Percentiles rank a stretch among this genome's conserved stretches.
Evolutionary conservation across 768 basidiomycete species (phyloP).

Genomic region (Lactarius vividus): DNA sequence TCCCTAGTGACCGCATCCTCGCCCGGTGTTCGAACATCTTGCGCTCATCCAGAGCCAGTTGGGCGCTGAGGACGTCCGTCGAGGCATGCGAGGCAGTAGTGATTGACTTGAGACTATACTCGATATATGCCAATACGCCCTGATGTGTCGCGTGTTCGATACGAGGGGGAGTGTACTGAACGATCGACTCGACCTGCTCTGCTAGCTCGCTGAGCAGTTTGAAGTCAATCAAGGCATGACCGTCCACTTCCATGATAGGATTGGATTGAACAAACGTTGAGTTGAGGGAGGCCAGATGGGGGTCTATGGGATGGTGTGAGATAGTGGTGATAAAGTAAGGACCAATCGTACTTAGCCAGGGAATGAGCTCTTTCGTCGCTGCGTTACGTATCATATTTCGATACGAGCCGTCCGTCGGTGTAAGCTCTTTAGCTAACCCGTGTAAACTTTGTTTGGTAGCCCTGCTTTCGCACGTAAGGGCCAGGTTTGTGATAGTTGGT

Average conservation of each 20-base stretch:
- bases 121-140: conserved; percentile 10
- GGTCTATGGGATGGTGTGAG: not conserved
- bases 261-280: conserved; percentile 5
- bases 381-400: not conserved
- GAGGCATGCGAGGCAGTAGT: not conserved
- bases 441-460: not conserved
- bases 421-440: not conserved
- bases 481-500: not conserved
- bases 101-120: conserved; percentile 11
- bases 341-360: conserved; percentile 13
- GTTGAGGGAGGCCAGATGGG: conserved; percentile 9
- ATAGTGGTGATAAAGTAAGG: not conserved
- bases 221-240: conserved; percentile 12
- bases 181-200: conserved; percentile 10
- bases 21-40: not conserved
- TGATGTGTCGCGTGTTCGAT: not conserved
- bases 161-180: conserved; percentile 10
- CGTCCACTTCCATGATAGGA: conserved; percentile 5
- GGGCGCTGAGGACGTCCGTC: not conserved
- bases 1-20: conserved; percentile 8
- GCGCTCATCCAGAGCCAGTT: not conserved
- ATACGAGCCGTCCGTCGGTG: not conserved
- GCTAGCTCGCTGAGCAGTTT: conserved; percentile 3
- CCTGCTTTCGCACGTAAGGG: conserved; percentile 18
- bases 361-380: conserved; percentile 2